phyloP scores from a whole-genome alignment of 768 basidiomycete genomes.

The Mycena latifolia region DNA sequence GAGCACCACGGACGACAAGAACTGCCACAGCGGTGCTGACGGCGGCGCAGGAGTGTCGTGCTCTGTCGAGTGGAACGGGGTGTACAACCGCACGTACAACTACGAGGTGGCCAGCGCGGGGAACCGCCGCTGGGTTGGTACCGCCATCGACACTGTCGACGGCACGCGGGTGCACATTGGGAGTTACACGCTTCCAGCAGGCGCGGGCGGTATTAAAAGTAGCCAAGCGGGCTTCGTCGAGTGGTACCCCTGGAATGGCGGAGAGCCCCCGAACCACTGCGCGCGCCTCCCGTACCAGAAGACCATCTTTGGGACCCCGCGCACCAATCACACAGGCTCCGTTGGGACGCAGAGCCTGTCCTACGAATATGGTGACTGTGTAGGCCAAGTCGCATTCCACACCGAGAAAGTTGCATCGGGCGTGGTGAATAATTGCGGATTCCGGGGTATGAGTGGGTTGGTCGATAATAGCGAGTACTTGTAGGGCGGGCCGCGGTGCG shows the following conservation, averaged over 20 bases:
- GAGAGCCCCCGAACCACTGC: conserved; percentile 24
- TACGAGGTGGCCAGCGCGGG: not conserved
- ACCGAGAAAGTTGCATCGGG: conserved; percentile 9
- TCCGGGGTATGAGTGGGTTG: not conserved
- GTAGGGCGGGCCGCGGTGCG: too few species aligned
- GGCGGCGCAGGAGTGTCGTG: conserved; percentile 32
- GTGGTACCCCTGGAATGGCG: conserved; percentile 34
- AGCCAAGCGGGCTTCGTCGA: conserved; percentile 31
- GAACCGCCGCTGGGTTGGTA: conserved; percentile 4
- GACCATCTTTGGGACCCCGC: conserved; percentile 22
- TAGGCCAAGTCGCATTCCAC: conserved; percentile 21
- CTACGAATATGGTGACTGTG: conserved; percentile 28
- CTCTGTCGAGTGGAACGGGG: conserved; percentile 26
- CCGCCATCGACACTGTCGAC: conserved; percentile 24
- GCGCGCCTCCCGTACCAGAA: conserved; percentile 25
- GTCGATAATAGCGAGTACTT: not conserved
- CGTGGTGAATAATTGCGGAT: conserved; percentile 18
- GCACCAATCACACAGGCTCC: not conserved
- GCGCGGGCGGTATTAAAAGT: conserved; percentile 9
- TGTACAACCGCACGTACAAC: conserved; percentile 23
- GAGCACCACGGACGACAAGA: conserved; percentile 15
- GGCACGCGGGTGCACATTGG: conserved; percentile 21
- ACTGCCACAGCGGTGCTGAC: conserved; percentile 29
- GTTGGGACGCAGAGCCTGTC: conserved; percentile 5
- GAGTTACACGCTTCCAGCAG: conserved; percentile 15